These are phyloP conservation scores for Lumnitzera racemosa DNA, from an alignment of 345 rosid genomes.

Conservation along the genomic window DNA sequence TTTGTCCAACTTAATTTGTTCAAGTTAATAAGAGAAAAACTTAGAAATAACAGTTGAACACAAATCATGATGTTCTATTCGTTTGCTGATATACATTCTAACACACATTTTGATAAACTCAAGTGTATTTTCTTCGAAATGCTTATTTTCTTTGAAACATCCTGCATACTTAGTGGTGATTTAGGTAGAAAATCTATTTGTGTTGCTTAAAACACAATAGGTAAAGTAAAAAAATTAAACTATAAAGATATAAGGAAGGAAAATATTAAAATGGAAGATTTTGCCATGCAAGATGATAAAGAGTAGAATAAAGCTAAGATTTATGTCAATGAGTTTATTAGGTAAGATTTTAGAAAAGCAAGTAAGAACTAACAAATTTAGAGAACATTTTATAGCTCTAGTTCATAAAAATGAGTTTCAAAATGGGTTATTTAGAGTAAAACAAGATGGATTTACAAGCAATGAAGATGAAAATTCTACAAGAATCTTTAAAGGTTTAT, in stretches of 20 bases:
- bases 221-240: constrained; percentile 2
- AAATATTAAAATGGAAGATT: constrained; percentile 5
- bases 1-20: too few relatives aligned
- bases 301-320: constrained; percentile 15
- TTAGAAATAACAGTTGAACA: too few relatives aligned
- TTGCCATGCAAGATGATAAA: constrained; percentile 13
- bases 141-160: too few relatives aligned
- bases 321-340: constrained; percentile 12
- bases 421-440: constrained; percentile 2
- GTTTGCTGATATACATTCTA: too few relatives aligned
- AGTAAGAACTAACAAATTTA: constrained; percentile 21
- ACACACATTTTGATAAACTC: too few relatives aligned
- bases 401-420: constrained; percentile 18
- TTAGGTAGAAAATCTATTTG: constrained; percentile 34
- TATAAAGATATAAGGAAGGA: constrained; percentile 15
- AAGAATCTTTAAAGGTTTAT: constrained; percentile 37
- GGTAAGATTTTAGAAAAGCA: constrained; percentile 15
- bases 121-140: too few relatives aligned
- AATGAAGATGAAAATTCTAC: constrained; percentile 20
- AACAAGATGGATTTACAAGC: constrained; percentile 1
- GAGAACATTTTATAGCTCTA: constrained; percentile 21
- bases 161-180: too few relatives aligned
- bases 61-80: too few relatives aligned
- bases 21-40: too few relatives aligned
- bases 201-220: constrained; percentile 8